A percentile compares a stretch with the other conserved stretches of the same genome.
These are phyloP conservation scores for Teratosphaeriaceae sp. DNA, from an alignment of 2,329 filamentous ascomycete genomes.

Conservation along the genomic window DNA sequence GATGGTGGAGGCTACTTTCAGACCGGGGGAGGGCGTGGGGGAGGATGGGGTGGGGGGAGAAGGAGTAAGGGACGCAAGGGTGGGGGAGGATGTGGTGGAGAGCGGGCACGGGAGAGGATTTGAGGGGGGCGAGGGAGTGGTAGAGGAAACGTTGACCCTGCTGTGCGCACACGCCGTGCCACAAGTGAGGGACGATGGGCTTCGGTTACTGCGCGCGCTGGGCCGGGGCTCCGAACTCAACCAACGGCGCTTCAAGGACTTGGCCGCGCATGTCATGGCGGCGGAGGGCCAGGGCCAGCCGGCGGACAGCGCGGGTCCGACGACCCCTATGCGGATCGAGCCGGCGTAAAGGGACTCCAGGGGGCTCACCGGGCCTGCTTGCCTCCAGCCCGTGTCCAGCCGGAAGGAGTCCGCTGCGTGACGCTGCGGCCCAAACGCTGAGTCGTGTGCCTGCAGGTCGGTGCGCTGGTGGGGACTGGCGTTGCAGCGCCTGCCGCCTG, in stretches of 20 bases:
- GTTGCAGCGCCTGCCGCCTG: too few relatives aligned
- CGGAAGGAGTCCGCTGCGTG: background rate
- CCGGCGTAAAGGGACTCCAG: background rate
- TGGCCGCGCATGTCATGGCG: conserved; percentile 14
- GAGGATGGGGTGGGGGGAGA: too few relatives aligned
- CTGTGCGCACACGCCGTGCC: conserved; percentile 20
- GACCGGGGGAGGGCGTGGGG: too few relatives aligned
- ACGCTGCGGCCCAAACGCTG: too few relatives aligned
- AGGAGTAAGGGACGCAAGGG: conserved; percentile 16
- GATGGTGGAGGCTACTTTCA: conserved; percentile 18
- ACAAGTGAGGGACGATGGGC: conserved; percentile 21
- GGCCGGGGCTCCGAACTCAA: conserved; percentile 20
- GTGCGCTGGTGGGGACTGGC: too few relatives aligned
- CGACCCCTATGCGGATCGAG: background rate
- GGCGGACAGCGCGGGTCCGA: too few relatives aligned
- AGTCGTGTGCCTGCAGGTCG: too few relatives aligned
- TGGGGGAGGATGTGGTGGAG: too few relatives aligned
- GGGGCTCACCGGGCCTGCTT: too few relatives aligned
- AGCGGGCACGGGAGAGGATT: too few relatives aligned
- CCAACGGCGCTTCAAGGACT: conserved; percentile 18
- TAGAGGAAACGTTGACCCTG: conserved; percentile 10
- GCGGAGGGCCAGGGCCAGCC: background rate
- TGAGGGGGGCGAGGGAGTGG: conserved; percentile 10
- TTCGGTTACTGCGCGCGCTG: conserved; percentile 23
- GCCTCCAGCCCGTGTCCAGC: too few relatives aligned